phyloP scores from a whole-genome alignment of 2,329 filamentous ascomycete genomes.

The Huntiella moniliformis region DNA sequence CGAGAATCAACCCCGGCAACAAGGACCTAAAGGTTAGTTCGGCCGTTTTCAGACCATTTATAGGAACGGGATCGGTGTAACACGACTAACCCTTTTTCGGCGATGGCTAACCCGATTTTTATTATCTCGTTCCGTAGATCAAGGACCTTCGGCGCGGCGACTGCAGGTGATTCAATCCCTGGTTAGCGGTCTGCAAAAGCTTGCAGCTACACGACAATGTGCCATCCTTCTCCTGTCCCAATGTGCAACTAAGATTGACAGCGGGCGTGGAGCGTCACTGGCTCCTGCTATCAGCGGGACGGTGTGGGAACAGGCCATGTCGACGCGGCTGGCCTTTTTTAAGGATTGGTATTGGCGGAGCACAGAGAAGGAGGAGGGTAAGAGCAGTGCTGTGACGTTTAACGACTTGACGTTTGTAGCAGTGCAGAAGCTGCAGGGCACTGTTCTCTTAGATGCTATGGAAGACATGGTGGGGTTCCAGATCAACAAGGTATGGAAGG shows the following conservation, averaged over 20 bases:
- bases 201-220: constrained; percentile 54
- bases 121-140: neutral
- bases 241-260: constrained; percentile 62
- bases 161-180: constrained; percentile 40
- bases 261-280: constrained; percentile 46
- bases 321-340: constrained; percentile 58
- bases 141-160: constrained; percentile 21
- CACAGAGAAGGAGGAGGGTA: neutral
- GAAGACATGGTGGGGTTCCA: constrained; percentile 30
- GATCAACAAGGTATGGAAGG: constrained; percentile 25
- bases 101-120: too few relatives aligned
- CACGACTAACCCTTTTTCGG: too few relatives aligned
- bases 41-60: too few relatives aligned
- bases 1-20: constrained; percentile 20
- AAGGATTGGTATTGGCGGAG: constrained; percentile 47
- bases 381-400: constrained; percentile 1
- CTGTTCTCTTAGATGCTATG: constrained; percentile 21
- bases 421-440: constrained; percentile 46
- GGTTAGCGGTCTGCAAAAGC: constrained; percentile 51
- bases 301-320: constrained; percentile 64
- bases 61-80: too few relatives aligned
- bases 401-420: constrained; percentile 19
- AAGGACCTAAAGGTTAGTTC: constrained; percentile 23
- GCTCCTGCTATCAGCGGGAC: constrained; percentile 55
- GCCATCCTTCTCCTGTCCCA: constrained; percentile 63